Conservation (phyloP, 306 rosid genomes). For the Macrotyloma uniflorum region DNA sequence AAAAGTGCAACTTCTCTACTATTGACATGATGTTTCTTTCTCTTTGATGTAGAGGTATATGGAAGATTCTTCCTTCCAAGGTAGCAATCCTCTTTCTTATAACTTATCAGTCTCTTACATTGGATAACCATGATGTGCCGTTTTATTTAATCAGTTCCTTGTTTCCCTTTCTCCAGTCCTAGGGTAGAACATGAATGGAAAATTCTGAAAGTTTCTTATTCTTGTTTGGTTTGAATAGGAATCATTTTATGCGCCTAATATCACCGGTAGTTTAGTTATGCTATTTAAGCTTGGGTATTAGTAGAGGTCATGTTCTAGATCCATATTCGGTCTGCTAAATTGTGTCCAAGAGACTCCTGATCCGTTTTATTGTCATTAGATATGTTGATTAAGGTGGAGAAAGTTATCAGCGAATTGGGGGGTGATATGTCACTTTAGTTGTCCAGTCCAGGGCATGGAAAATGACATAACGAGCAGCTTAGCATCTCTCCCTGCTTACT, state of each 20-base stretch:
- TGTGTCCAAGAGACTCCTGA: conserved; percentile 16
- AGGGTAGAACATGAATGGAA: not conserved
- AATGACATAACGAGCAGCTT: conserved; percentile 31
- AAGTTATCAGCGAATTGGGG: conserved; percentile 70
- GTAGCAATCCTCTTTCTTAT: conserved; percentile 43
- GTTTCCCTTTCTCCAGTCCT: conserved; percentile 10
- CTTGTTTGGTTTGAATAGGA: conserved; percentile 26
- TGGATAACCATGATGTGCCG: not conserved
- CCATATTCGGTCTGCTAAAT: not conserved
- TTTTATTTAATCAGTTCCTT: conserved; percentile 24
- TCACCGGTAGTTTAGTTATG: not conserved
- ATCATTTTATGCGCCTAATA: conserved; percentile 16
- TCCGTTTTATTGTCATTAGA: conserved; percentile 48
- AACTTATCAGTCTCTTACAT: conserved; percentile 16
- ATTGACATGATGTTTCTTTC: conserved; percentile 26
- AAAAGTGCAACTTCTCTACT: conserved; percentile 24
- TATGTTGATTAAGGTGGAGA: conserved; percentile 86
- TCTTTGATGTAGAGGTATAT: conserved; percentile 71
- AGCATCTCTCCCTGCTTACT: conserved; percentile 24
- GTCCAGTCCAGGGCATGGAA: conserved; percentile 30
- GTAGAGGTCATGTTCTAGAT: conserved; percentile 14
- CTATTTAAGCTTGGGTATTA: not conserved
- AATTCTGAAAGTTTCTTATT: not conserved
- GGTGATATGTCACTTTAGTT: conserved; percentile 59
- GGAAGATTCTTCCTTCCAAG: conserved; percentile 94